Evolutionary conservation across 305 asterid species (phyloP).

Genomic region (Fraxinus platypoda): DNA sequence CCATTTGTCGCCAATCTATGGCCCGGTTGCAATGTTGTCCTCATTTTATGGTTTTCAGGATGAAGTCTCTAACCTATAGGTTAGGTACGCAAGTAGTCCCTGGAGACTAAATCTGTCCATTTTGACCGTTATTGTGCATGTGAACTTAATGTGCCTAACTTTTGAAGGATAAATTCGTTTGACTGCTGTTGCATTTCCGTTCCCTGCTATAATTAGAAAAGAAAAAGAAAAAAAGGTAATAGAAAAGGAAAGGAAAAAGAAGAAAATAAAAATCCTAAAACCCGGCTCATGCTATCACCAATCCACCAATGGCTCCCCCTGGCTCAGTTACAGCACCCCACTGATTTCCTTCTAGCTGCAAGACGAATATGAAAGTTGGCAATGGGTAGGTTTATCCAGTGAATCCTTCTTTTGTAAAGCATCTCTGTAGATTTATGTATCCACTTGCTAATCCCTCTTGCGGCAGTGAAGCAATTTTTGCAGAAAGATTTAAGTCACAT

Average conservation of each 20-base stretch:
- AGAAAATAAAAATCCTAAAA: neutral
- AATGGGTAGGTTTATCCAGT: slow-evolving; percentile 19
- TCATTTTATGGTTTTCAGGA: neutral
- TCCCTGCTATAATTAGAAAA: neutral
- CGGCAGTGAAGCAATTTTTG: neutral
- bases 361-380: slow-evolving; percentile 35
- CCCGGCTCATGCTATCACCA: neutral
- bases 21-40: neutral
- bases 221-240: neutral
- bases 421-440: slow-evolving; percentile 14
- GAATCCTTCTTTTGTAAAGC: neutral
- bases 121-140: neutral
- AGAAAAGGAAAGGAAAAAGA: neutral
- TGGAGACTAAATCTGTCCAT: neutral
- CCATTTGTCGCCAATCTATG: neutral
- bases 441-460: slow-evolving; percentile 13
- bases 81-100: neutral
- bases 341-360: neutral
- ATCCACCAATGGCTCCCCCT: neutral
- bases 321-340: neutral
- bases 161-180: neutral
- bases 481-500: neutral
- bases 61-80: neutral
- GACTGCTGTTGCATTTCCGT: neutral
- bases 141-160: neutral